Base-by-base conservation (phyloP, 2,329 filamentous ascomycete genomes). In the Epichloe glyceriae region DNA sequence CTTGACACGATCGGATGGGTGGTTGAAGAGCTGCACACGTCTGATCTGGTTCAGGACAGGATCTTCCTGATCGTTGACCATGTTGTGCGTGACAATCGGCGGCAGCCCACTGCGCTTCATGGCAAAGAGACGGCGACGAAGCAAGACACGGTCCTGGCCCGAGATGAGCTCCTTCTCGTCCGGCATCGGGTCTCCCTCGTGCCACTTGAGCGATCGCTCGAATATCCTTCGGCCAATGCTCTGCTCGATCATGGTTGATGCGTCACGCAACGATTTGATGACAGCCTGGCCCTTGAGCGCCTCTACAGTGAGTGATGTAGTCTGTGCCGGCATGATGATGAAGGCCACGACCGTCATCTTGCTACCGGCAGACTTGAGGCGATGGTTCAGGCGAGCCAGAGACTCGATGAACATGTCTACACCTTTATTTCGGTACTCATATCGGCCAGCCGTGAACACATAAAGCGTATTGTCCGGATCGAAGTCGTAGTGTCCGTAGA, bases 381-480 rank as follows among this genome's bases (percentile, higher is more conserved):
- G 81, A 73, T 97, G 90, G 70, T 98, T 98, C 61, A 98, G 73
- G 42, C 93, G 86, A 30, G 93, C 93, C 55, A 98, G 73, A 3
- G 90, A 93, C 70, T 98, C 93, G 59, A 98, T 95, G 69, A 97
- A 98, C 93, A 98, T 97, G 69, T 98, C 93, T 10, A 96, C 91
- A 63, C 93, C 93, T 72, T 98, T 98, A 65, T 98, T 98, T 57
- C 93, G 78, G 76, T 91, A 98, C 69, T 98, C 93, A 64, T 98
- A 98, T 55, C 93, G 86, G 53, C 93, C 93, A 6, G 93, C 86
- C 3, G 90, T 98, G 74, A 98, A 98, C 71, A 97, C 85, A 71
- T 96, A 98, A 37, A 98, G 79, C 0, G 93, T 98, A 69, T 97
- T 95, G 54, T 97, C 90, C 14, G 89, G 83, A 55, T 96, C 88